Evolutionary conservation across 1,284 basidiomycete genomes (phyloP).

Genomic region (Leccinum solheimii): DNA sequence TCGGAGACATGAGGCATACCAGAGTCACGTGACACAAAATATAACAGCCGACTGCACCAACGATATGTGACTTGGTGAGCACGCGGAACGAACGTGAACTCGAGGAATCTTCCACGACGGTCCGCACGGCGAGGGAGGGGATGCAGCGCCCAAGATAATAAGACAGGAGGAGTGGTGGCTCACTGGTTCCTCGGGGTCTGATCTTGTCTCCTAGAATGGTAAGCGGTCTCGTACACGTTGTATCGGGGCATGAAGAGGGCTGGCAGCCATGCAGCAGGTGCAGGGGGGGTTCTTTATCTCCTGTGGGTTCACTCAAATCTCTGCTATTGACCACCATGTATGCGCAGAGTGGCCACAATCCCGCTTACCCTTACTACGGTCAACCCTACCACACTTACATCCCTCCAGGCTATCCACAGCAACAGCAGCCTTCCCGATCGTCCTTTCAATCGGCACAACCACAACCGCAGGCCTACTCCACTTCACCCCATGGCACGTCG

Average conservation of each 20-base stretch:
- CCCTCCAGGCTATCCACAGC: constrained; percentile 30
- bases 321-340: constrained; percentile 22
- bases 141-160: neutral
- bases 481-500: constrained; percentile 22
- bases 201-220: constrained; percentile 25
- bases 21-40: constrained; percentile 17
- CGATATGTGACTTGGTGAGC: neutral
- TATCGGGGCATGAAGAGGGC: constrained; percentile 10
- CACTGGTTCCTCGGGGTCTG: constrained; percentile 1
- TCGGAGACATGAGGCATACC: neutral
- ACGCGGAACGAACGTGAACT: neutral
- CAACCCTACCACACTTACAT: constrained; percentile 38
- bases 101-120: neutral
- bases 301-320: neutral
- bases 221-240: constrained; percentile 26
- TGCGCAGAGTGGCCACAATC: constrained; percentile 17
- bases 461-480: constrained; percentile 16
- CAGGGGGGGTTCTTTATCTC: constrained; percentile 15
- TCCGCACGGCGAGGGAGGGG: neutral
- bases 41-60: neutral
- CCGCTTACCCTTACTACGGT: constrained; percentile 36
- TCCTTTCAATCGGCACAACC: constrained; percentile 8
- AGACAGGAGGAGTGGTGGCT: neutral
- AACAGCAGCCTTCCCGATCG: neutral
- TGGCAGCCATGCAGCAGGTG: constrained; percentile 20